Percentiles rank a stretch among this genome's conserved stretches.
phyloP scores from a whole-genome alignment of 1,284 basidiomycete species.

The Macrocystidia cucumis region DNA sequence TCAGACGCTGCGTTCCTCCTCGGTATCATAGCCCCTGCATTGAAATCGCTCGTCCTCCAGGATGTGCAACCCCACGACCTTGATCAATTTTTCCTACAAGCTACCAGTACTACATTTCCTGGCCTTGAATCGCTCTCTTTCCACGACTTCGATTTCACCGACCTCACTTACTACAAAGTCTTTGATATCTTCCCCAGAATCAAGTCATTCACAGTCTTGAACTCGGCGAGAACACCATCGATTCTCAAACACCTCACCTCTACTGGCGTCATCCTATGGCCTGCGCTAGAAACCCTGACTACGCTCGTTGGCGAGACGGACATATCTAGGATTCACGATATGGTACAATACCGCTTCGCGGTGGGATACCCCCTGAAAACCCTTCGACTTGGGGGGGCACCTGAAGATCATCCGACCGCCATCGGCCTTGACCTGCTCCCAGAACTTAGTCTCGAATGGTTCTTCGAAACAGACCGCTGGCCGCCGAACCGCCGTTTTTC shows the following conservation, averaged over 20 bases:
- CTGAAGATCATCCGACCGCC: too few species aligned
- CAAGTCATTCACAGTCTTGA: slow-evolving; percentile 20
- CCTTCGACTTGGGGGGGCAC: too few species aligned
- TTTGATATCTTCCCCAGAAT: slow-evolving; percentile 25
- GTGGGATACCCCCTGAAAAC: too few species aligned
- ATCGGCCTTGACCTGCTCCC: too few species aligned
- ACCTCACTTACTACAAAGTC: slow-evolving; percentile 18
- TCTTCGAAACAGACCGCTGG: too few species aligned
- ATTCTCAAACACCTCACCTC: slow-evolving; percentile 14
- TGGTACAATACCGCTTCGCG: too few species aligned
- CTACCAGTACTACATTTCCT: slow-evolving; percentile 18
- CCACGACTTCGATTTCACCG: slow-evolving; percentile 26
- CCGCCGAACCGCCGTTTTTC: too few species aligned
- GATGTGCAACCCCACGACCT: slow-evolving; percentile 28
- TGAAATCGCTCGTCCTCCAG: slow-evolving; percentile 30
- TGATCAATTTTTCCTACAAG: slow-evolving; percentile 18
- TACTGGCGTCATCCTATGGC: too few species aligned
- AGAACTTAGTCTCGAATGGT: too few species aligned
- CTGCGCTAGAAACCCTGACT: too few species aligned
- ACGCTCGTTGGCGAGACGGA: too few species aligned
- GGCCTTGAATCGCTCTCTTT: slow-evolving; percentile 24
- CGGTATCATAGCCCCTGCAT: slow-evolving; percentile 22
- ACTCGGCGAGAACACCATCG: slow-evolving; percentile 15
- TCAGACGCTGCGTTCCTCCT: slow-evolving; percentile 25
- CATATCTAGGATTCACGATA: too few species aligned